Evolutionary conservation across 108 stramenopile species (phyloP), one percentile per base, ranked within the genome.

Genomic region (Epipyxis sp.): DNA sequence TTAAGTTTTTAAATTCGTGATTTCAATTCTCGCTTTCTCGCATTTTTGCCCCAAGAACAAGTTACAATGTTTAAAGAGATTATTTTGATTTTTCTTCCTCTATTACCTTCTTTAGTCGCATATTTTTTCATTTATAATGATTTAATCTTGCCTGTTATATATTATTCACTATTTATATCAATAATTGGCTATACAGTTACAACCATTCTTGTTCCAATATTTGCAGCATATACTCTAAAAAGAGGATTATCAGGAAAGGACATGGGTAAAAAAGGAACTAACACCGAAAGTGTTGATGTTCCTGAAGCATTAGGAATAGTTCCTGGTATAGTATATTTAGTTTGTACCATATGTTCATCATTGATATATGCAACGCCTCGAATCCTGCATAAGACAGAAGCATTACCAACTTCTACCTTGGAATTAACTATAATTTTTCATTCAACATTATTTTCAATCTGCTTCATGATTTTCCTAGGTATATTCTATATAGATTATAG

Each of bases 381-480:
- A 44, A n/a, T 30, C 44, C 42, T 35, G 27, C 42, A 57, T 3
- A 41, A 71, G 72, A 71, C 86, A 58, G 85, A 91, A 50, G 90
- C 76, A n/a, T n/a, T n/a, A n/a, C n/a, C n/a, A n/a, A n/a, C n/a
- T n/a, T n/a, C n/a, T n/a, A n/a, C n/a, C n/a, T n/a, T n/a, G n/a
- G n/a, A n/a, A n/a, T n/a, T n/a, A n/a, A n/a, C n/a, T n/a, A n/a
- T n/a, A n/a, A n/a, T n/a, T 50, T 89, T 77, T 54, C 69, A 87
- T 46, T 82, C 97, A 13, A 94, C 96, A 20, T 84, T 99, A 46
- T 85, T 96, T 13, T 93, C 94, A 32, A 92, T 97, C 37, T 95
- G 93, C 77, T 96, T 99, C 83, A 94, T 95, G 91, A 85, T 96
- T 0, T 94, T 99, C 50, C 97, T 99, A n/a, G 79, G 92, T 93